Evolutionary conservation across 371 early-diverging fungal genomes (phyloP), one percentile per base, ranked within the genome.

Genomic region (Choanephora cucurbitarum): DNA sequence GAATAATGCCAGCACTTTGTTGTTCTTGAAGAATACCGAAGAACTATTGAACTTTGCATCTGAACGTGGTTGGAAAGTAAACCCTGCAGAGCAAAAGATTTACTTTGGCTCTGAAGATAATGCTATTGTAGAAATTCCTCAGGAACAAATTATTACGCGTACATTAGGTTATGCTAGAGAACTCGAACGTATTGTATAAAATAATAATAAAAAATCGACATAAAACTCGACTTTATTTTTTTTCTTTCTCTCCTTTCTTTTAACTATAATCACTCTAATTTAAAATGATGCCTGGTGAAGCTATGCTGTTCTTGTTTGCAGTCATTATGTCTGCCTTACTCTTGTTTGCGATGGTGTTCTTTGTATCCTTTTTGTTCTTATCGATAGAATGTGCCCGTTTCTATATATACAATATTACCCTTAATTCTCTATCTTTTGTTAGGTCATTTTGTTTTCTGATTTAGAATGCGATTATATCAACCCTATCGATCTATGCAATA

Each of bases 401-500:
- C n/a, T n/a, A n/a, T n/a, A n/a, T n/a, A n/a, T n/a, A n/a, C n/a
- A n/a, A n/a, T n/a, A n/a, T n/a, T n/a, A n/a, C n/a, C n/a, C n/a
- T n/a, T n/a, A n/a, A n/a, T 71, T 67, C 51, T 58, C 62, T 58
- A 44, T n/a, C 45, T 78, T 60, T 41, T 24, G 32, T 48, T 77
- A 92, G 93, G 91, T 93, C 57, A 92, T 93, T 63, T 89, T 91
- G 90, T 92, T 93, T 66, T 93, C 93, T 23, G 94, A 93, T 75
- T 82, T 93, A 60, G 94, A 95, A 82, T 92, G 93, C 80, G 98
- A 98, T 65, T 98, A 96, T 77, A 94, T 98, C 76, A 98, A 98
- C 73, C 98, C 98, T 8, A 98, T 98, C 68, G 98, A 98, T 73
- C 85, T 96, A 48, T 95, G 95, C 80, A 91, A 90, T 77, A 93